phyloP scores from a whole-genome alignment of 2,329 filamentous ascomycete genomes.

The Claviceps purpurea region DNA sequence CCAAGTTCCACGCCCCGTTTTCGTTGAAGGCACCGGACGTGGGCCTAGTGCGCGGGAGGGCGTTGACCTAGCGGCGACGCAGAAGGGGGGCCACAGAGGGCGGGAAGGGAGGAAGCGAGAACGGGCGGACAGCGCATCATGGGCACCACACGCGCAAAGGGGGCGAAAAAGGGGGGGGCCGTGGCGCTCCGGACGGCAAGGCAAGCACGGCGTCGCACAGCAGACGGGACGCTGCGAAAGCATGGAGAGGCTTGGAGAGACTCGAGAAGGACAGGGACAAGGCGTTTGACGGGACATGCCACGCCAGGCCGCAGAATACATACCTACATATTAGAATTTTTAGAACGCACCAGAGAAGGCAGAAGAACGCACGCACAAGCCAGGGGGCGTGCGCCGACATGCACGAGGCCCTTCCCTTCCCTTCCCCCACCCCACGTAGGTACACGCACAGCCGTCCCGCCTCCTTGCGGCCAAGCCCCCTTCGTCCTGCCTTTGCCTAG shows the following conservation, averaged over 20 bases:
- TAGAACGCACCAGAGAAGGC: background rate
- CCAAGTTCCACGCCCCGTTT: background rate
- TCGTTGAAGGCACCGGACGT: background rate
- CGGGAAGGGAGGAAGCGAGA: constrained; percentile 5
- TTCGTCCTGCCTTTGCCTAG: background rate
- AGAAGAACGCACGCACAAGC: background rate
- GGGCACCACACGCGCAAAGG: background rate
- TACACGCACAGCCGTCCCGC: background rate
- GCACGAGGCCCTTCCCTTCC: background rate
- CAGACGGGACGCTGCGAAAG: background rate
- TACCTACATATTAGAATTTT: background rate
- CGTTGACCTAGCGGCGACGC: constrained; percentile 4
- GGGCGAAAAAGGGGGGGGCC: background rate
- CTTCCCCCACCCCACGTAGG: too few species aligned
- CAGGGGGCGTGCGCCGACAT: background rate
- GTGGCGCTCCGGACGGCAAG: background rate
- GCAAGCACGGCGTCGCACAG: background rate
- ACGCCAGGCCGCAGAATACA: background rate
- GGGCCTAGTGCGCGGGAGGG: background rate
- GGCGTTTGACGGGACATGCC: background rate
- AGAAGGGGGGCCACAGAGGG: constrained; percentile 1
- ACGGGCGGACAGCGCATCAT: constrained; percentile 2
- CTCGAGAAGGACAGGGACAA: background rate
- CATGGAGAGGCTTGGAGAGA: background rate
- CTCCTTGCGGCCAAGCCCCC: background rate